phyloP scores from a whole-genome alignment of 768 basidiomycete species.

The Lentinus tigrinus region DNA sequence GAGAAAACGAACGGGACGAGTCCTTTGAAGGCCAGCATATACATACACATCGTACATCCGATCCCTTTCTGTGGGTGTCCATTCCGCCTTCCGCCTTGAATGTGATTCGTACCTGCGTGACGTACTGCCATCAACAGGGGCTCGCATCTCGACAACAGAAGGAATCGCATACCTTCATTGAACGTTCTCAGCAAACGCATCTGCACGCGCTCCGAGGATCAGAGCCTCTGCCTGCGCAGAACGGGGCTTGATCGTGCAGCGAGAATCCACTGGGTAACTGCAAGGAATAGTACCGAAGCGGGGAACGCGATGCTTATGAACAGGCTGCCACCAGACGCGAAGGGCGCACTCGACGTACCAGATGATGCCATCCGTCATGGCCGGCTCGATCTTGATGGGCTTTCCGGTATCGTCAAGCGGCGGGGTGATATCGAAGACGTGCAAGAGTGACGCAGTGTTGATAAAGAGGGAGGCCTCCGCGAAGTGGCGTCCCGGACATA shows the following conservation, averaged over 20 bases:
- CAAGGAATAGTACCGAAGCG: neutral
- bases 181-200: neutral
- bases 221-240: neutral
- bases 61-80: too few relatives aligned
- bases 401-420: conserved; percentile 7
- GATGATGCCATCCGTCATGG: neutral
- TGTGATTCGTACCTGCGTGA: too few relatives aligned
- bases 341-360: neutral
- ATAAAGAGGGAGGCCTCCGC: conserved; percentile 7
- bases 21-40: too few relatives aligned
- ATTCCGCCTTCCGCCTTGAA: too few relatives aligned
- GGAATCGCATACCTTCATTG: neutral
- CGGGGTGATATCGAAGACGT: conserved; percentile 12
- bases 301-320: neutral
- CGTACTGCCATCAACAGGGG: too few relatives aligned
- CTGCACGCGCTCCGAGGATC: neutral
- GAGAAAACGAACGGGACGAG: too few relatives aligned
- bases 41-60: too few relatives aligned
- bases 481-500: conserved; percentile 5
- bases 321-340: neutral
- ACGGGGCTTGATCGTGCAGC: conserved; percentile 6
- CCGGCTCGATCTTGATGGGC: neutral
- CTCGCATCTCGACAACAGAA: too few relatives aligned
- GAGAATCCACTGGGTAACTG: neutral
- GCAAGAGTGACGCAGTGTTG: conserved; percentile 11